These are phyloP conservation scores for Colletotrichum cuscutae DNA, from an alignment of 2,329 filamentous ascomycete species.

Conservation along the genomic window DNA sequence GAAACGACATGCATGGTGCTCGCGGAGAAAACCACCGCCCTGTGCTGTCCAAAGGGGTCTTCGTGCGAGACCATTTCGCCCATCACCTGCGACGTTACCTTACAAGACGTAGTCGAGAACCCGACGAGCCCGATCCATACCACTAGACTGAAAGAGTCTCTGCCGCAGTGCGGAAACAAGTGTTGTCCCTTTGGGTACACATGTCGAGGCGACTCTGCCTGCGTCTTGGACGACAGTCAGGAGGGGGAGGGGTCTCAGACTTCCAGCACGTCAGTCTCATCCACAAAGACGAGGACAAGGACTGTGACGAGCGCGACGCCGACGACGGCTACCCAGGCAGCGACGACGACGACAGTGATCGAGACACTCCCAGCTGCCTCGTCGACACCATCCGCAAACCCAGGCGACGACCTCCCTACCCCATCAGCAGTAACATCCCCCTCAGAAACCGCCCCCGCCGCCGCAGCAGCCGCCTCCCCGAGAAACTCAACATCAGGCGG, in stretches of 20 bases:
- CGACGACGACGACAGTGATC: background rate
- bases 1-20: conserved; percentile 67
- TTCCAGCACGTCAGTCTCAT: background rate
- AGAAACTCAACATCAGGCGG: background rate
- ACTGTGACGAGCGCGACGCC: background rate
- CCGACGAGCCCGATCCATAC: conserved; percentile 74
- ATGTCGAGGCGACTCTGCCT: conserved; percentile 60
- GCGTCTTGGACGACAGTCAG: conserved; percentile 64
- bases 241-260: conserved; percentile 44
- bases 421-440: background rate
- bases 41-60: conserved; percentile 73
- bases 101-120: conserved; percentile 68
- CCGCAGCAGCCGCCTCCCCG: background rate
- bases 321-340: background rate
- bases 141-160: conserved; percentile 65
- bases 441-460: background rate
- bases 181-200: conserved; percentile 81
- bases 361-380: background rate
- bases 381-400: background rate
- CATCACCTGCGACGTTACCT: conserved; percentile 71
- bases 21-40: conserved; percentile 70
- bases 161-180: conserved; percentile 67
- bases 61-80: conserved; percentile 69
- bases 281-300: conserved; percentile 2
- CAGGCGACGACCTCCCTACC: background rate